Conservation (phyloP, 2,329 filamentous ascomycete species). For the Fusarium albidum region DNA sequence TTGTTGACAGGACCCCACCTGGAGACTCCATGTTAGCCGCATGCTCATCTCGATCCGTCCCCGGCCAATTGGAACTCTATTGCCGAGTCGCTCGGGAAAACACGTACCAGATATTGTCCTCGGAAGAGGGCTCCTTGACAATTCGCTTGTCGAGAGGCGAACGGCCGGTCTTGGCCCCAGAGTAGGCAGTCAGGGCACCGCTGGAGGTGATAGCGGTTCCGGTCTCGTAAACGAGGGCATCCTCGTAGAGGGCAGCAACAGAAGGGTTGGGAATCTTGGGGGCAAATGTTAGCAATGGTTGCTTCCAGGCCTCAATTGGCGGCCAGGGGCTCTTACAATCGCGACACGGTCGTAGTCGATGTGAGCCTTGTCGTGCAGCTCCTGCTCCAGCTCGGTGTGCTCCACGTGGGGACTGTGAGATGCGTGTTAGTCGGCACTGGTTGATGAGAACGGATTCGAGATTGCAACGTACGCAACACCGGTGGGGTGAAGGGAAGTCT, state of each 20-base stretch:
- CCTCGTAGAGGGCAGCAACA: conserved; percentile 96
- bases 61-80: conserved; percentile 20
- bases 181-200: conserved; percentile 96
- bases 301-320: neutral
- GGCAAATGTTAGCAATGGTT: conserved; percentile 17
- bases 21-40: conserved; percentile 41
- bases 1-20: conserved; percentile 99
- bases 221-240: conserved; percentile 96
- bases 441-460: conserved; percentile 18
- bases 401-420: conserved; percentile 75
- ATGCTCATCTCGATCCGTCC: conserved; percentile 28
- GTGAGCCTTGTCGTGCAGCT: conserved; percentile 96
- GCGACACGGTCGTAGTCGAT: conserved; percentile 99
- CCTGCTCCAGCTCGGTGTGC: conserved; percentile 96
- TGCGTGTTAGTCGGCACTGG: conserved; percentile 40
- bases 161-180: conserved; percentile 95
- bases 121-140: conserved; percentile 87
- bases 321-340: conserved; percentile 72
- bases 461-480: conserved; percentile 82
- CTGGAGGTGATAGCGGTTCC: conserved; percentile 96
- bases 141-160: conserved; percentile 98
- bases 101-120: conserved; percentile 85
- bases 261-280: conserved; percentile 84
- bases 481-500: conserved; percentile 88
- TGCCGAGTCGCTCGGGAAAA: conserved; percentile 14